A percentile compares a stretch with the other conserved stretches of the same genome.
Evolutionary conservation across 225 moss, liverwort and hornwort genomes (phyloP).

Genomic region (Lunularia cruciata): DNA sequence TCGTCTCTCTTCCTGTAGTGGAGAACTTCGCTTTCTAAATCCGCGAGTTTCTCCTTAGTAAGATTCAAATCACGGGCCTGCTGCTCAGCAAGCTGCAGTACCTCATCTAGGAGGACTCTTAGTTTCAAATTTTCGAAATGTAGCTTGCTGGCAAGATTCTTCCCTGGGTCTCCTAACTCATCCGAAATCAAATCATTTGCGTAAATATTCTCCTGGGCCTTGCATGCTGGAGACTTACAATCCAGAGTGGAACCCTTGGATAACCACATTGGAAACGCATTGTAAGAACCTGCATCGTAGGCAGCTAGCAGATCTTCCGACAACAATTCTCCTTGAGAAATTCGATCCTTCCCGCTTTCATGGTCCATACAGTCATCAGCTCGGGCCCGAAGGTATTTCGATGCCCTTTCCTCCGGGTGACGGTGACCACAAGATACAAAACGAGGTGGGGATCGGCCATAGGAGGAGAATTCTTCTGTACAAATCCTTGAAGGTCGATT

Average conservation of each 20-base stretch:
- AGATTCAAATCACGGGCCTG: conserved; percentile 2
- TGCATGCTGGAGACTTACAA: too few species aligned
- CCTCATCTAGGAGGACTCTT: conserved; percentile 20
- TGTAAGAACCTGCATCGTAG: too few species aligned
- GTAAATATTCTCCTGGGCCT: too few species aligned
- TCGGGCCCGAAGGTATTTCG: conserved; percentile 5
- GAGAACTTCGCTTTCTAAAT: conserved; percentile 16
- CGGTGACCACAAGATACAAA: neutral
- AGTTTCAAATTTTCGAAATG: conserved; percentile 26
- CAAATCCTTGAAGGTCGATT: too few species aligned
- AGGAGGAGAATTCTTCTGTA: too few species aligned
- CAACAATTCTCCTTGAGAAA: neutral
- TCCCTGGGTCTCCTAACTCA: neutral
- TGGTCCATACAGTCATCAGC: neutral
- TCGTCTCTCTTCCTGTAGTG: conserved; percentile 25
- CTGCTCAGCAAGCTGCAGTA: conserved; percentile 27
- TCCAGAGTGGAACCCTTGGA: too few species aligned
- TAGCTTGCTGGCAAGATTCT: neutral
- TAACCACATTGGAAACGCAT: too few species aligned
- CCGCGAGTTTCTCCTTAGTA: conserved; percentile 16
- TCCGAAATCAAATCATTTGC: too few species aligned
- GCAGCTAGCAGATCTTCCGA: too few species aligned
- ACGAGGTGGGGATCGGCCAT: neutral
- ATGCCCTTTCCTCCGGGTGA: conserved; percentile 12
- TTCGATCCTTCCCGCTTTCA: neutral